Percentiles rank a stretch among this genome's conserved stretches.
Evolutionary conservation across 176 grass and related monocot species (phyloP).

Genomic region (Bonia amplexicaulis): DNA sequence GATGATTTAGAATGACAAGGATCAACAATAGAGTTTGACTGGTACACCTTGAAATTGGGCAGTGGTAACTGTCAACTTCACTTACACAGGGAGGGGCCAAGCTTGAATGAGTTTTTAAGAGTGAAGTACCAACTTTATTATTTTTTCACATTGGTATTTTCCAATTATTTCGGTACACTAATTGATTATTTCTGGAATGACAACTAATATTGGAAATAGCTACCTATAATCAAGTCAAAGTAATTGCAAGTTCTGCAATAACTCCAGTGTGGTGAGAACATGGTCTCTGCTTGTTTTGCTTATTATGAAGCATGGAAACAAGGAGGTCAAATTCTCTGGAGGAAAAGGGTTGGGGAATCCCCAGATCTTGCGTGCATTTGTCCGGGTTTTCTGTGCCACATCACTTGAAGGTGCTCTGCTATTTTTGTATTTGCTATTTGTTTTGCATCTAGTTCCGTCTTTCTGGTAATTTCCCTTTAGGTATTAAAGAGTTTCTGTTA

Average conservation of each 20-base stretch:
- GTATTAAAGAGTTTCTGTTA: not conserved
- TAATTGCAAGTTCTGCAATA: not conserved
- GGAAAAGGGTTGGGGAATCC: slow-evolving; percentile 55
- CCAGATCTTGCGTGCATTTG: slow-evolving; percentile 65
- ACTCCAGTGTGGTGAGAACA: not conserved
- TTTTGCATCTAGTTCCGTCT: slow-evolving; percentile 8
- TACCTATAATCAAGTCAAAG: not conserved
- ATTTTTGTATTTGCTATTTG: not conserved
- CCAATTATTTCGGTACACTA: not conserved
- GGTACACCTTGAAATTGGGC: not conserved
- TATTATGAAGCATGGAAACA: slow-evolving; percentile 32
- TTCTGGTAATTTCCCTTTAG: slow-evolving; percentile 3
- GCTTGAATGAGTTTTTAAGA: slow-evolving; percentile 1
- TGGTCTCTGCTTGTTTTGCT: not conserved
- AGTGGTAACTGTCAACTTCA: not conserved
- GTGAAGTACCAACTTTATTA: not conserved
- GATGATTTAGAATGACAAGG: not conserved
- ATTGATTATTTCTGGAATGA: not conserved
- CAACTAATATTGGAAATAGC: not conserved
- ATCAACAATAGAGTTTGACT: not conserved
- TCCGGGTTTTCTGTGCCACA: slow-evolving; percentile 50
- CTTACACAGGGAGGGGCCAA: not conserved
- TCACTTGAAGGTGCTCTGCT: slow-evolving; percentile 58
- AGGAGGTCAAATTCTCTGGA: slow-evolving; percentile 49
- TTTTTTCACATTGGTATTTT: not conserved